A percentile compares a stretch with the other conserved stretches of the same genome.
Evolutionary conservation across 306 rosid genomes (phyloP).

Genomic region (Rosa multiflora): DNA sequence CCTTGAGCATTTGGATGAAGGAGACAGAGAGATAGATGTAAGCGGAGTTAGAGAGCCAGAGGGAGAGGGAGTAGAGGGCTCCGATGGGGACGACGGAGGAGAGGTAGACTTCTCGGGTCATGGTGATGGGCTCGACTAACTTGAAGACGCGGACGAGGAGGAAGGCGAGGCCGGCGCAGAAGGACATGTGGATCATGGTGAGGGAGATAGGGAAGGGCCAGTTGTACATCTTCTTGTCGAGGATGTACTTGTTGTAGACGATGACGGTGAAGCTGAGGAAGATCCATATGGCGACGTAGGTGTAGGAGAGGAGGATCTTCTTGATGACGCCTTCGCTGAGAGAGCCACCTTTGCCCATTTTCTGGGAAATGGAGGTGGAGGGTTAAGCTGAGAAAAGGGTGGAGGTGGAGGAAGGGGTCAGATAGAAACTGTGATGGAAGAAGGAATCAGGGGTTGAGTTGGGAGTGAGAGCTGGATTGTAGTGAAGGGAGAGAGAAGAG

Average conservation of each 20-base stretch:
- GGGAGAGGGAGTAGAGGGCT: conserved; percentile 73
- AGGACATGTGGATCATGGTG: conserved; percentile 93
- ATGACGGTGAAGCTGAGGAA: conserved; percentile 83
- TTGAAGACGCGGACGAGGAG: conserved; percentile 60
- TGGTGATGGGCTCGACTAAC: conserved; percentile 70
- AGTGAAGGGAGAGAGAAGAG: neutral
- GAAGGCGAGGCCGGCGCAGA: conserved; percentile 77
- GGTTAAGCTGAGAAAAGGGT: conserved; percentile 3
- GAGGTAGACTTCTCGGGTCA: conserved; percentile 67
- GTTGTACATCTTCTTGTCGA: conserved; percentile 89
- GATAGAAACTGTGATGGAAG: conserved; percentile 13
- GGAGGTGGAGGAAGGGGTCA: conserved; percentile 16
- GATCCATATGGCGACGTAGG: conserved; percentile 87
- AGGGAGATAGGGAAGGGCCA: conserved; percentile 91
- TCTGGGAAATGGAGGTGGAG: neutral
- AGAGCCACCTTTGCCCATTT: conserved; percentile 76
- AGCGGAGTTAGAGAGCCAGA: conserved; percentile 92
- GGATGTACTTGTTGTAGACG: conserved; percentile 94
- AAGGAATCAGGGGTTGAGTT: conserved; percentile 6
- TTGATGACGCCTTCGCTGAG: conserved; percentile 73
- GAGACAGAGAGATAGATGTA: conserved; percentile 91
- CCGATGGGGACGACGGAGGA: conserved; percentile 90
- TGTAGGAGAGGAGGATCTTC: conserved; percentile 78
- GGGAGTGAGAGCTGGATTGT: conserved; percentile 12
- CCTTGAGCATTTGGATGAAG: conserved; percentile 90